Evolutionary conservation across 2,329 filamentous ascomycete genomes (phyloP).

Genomic region (Botrytis sinoallii): DNA sequence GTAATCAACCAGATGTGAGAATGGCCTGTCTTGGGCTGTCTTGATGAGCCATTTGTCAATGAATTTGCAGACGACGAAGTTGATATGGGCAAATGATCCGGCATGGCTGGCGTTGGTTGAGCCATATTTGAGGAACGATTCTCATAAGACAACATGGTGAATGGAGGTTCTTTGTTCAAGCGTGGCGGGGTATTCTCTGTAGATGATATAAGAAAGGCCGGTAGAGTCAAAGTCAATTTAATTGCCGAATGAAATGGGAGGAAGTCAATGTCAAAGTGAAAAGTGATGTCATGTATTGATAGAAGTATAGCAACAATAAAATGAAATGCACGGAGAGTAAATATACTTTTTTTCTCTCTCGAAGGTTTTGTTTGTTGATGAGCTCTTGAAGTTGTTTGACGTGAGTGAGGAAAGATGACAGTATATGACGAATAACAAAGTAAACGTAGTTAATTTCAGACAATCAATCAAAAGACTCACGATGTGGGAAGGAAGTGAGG

Average conservation of each 20-base stretch:
- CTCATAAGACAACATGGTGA: slow-evolving; percentile 36
- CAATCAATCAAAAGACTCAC: neutral
- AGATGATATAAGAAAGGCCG: slow-evolving; percentile 1
- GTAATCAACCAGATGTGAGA: slow-evolving; percentile 81
- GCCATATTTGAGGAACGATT: slow-evolving; percentile 31
- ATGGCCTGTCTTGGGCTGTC: slow-evolving; percentile 30
- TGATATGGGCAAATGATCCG: slow-evolving; percentile 32
- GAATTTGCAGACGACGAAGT: slow-evolving; percentile 22
- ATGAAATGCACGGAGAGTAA: neutral
- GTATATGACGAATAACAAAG: neutral
- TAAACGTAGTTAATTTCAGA: neutral
- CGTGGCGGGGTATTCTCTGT: neutral
- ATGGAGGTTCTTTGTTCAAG: neutral
- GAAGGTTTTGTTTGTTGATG: neutral
- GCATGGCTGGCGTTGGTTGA: slow-evolving; percentile 27
- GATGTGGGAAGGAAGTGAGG: neutral
- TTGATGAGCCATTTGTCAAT: slow-evolving; percentile 24
- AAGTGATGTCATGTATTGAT: slow-evolving; percentile 2
- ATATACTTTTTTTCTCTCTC: neutral
- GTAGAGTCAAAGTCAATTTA: neutral
- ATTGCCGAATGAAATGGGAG: neutral
- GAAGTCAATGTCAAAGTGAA: neutral
- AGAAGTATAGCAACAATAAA: slow-evolving; percentile 6
- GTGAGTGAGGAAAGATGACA: neutral
- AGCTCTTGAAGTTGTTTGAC: neutral